Evolutionary conservation across 169 alveolate species (phyloP), one percentile per base, ranked within the genome.

Genomic region (Cyclospora cayetanensis): DNA sequence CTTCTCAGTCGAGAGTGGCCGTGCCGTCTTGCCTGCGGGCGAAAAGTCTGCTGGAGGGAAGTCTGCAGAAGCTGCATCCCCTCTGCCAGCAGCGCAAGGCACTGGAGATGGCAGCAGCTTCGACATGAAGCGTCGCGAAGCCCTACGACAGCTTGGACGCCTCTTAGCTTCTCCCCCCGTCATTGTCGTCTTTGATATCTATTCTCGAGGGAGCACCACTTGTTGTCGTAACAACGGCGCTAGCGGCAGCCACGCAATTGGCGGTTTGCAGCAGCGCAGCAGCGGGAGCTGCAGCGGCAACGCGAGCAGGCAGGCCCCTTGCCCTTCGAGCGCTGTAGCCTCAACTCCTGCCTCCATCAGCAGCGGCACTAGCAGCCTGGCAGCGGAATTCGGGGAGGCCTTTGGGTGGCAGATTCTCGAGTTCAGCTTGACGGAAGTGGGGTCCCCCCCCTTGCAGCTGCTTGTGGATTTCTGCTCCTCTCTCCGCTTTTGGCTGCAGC

Each of bases 371-470:
- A 74, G 84, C 84, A 74, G 84, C 37, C n/a, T 74, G 37, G 60
- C 84, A 1, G 84, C 53, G 31, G 84, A 74, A 39, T 74, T 74
- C 25, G 84, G 84, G 84, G 76, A 63, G 11, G 80, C 76, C 18
- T 84, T 84, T 42, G 66, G 91, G 25, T 46, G 76, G 63, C 91
- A 84, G 83, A 46, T 84, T 2, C 53, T 84, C 2, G 68, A 68
- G 70, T 84, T 55, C 52, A 42, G 76, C 7, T 22, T 68, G 18
- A 43, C 83, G 0, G 82, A 84, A 15, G 82, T 84, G 12, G 91
- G 70, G 68, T 80, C 91, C 42, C 91, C 91, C 5, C 74, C 83
- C 34, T 50, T 84, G 82, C 80, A 60, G 70, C 70, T 63, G 83
- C 82, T 84, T 12, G 70, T 65, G 42, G 82, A 65, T 35, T 84